Percentiles rank a stretch among this genome's conserved stretches.
These are phyloP conservation scores for Bryum argenteum DNA, from an alignment of 225 moss, liverwort and hornwort genomes.

Conservation along the genomic window DNA sequence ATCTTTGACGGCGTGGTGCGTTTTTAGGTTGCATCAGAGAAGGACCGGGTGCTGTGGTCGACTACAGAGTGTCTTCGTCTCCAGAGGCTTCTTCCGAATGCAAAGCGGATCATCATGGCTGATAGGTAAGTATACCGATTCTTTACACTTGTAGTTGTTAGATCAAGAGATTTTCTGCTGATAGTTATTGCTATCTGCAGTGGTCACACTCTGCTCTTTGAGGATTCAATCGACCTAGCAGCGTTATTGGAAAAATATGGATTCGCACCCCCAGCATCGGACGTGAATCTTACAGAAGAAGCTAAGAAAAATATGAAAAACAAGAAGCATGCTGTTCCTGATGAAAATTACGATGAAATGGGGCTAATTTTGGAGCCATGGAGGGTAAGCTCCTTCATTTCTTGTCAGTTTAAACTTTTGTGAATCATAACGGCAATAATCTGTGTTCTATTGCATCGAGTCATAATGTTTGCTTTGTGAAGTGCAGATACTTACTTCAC, in stretches of 20 bases:
- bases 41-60: constrained; percentile 72
- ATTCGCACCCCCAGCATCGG: constrained; percentile 50
- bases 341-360: constrained; percentile 85
- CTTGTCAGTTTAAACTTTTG: neutral
- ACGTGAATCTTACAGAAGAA: neutral
- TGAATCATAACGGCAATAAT: neutral
- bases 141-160: neutral
- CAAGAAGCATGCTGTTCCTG: constrained; percentile 60
- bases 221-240: constrained; percentile 64
- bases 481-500: constrained; percentile 85
- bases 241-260: constrained; percentile 60
- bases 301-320: constrained; percentile 27
- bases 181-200: constrained; percentile 37
- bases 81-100: constrained; percentile 64
- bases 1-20: constrained; percentile 16
- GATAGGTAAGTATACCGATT: constrained; percentile 56
- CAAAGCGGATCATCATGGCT: constrained; percentile 77
- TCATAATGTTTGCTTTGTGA: constrained; percentile 2
- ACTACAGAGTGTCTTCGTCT: constrained; percentile 75
- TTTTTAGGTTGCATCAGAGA: constrained; percentile 66
- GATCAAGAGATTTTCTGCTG: neutral
- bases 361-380: constrained; percentile 81
- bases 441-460: no score
- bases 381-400: constrained; percentile 54
- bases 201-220: constrained; percentile 80